These are phyloP conservation scores for Pyrenophora teres DNA, from an alignment of 2,329 filamentous ascomycete genomes.

Conservation along the genomic window DNA sequence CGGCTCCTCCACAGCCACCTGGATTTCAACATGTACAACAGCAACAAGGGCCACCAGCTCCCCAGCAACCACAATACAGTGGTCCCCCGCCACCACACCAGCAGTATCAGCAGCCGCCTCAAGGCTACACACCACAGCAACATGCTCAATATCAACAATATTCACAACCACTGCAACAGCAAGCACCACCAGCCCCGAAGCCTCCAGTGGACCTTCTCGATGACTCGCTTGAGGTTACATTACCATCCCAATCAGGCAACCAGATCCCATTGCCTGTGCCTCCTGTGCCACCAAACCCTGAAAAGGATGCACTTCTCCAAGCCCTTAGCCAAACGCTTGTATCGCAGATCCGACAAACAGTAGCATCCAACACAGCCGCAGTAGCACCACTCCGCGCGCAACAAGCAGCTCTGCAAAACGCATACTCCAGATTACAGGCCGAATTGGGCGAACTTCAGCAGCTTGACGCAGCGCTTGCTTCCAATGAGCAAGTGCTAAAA, in stretches of 20 bases:
- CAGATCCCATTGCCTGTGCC: slow-evolving; percentile 66
- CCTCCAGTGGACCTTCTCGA: slow-evolving; percentile 61
- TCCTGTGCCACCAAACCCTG: slow-evolving; percentile 91
- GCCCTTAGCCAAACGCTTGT: slow-evolving; percentile 74
- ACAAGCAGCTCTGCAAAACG: slow-evolving; percentile 72
- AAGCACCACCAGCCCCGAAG: slow-evolving; percentile 21
- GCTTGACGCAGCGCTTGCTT: slow-evolving; percentile 71
- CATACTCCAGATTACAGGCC: slow-evolving; percentile 70
- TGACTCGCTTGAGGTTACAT: slow-evolving; percentile 64
- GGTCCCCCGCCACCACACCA: slow-evolving; percentile 13
- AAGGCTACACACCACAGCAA: slow-evolving; percentile 21
- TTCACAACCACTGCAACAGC: slow-evolving; percentile 39
- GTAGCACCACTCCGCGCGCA: slow-evolving; percentile 79
- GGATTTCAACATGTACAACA: slow-evolving; percentile 22
- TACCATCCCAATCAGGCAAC: slow-evolving; percentile 56
- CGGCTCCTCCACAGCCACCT: slow-evolving; percentile 23
- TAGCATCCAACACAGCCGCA: slow-evolving; percentile 73
- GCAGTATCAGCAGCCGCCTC: slow-evolving; percentile 17
- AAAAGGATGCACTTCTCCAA: slow-evolving; percentile 84
- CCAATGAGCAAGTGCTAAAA: slow-evolving; percentile 79
- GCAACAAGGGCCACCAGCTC: slow-evolving; percentile 16
- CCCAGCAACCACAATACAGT: slow-evolving; percentile 20
- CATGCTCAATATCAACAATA: slow-evolving; percentile 22
- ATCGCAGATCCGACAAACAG: slow-evolving; percentile 69
- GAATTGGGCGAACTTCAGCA: slow-evolving; percentile 75